Percentiles rank a stretch among this genome's conserved stretches.
Conservation (phyloP, 1,284 basidiomycete species). For the Pascua guehoae region DNA sequence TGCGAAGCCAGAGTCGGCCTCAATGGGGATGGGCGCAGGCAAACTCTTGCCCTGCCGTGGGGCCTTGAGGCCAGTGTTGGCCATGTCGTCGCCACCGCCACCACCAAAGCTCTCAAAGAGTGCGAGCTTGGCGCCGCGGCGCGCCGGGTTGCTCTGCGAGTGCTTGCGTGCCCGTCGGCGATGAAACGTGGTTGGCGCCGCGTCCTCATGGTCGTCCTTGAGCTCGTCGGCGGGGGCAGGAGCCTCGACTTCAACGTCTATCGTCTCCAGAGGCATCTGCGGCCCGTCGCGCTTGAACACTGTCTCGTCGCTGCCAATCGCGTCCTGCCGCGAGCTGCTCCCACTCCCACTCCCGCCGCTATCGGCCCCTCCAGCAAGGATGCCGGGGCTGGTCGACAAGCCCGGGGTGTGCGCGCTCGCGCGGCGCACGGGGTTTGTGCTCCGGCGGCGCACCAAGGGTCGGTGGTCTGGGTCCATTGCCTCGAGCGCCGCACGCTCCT, state of each 20-base stretch:
- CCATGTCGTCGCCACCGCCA: slow-evolving; percentile 17
- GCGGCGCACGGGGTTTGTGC: slow-evolving; percentile 1
- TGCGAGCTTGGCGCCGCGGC: slow-evolving; percentile 75
- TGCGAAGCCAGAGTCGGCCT: slow-evolving; percentile 15
- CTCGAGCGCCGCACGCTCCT: slow-evolving; percentile 59
- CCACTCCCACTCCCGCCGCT: slow-evolving; percentile 10
- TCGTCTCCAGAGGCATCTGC: too few species aligned
- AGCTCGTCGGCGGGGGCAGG: slow-evolving; percentile 36
- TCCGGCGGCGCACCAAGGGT: not conserved
- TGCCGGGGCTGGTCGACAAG: too few species aligned
- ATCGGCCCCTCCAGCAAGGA: not conserved
- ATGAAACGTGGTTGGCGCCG: slow-evolving; percentile 42
- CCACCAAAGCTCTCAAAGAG: slow-evolving; percentile 71
- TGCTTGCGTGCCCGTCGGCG: slow-evolving; percentile 71
- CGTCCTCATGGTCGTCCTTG: slow-evolving; percentile 18
- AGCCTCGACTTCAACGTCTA: too few species aligned
- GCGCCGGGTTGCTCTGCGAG: slow-evolving; percentile 67
- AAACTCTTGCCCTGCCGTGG: slow-evolving; percentile 26
- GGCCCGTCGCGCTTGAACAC: not conserved
- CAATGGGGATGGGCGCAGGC: not conserved
- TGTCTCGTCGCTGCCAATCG: slow-evolving; percentile 2
- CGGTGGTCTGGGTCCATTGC: slow-evolving; percentile 33
- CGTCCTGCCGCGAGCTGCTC: slow-evolving; percentile 12
- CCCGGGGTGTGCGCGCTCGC: not conserved
- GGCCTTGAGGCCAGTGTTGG: slow-evolving; percentile 39